These are phyloP conservation scores for Teratosphaeria gauchensis DNA, from an alignment of 2,329 filamentous ascomycete genomes.

Conservation along the genomic window DNA sequence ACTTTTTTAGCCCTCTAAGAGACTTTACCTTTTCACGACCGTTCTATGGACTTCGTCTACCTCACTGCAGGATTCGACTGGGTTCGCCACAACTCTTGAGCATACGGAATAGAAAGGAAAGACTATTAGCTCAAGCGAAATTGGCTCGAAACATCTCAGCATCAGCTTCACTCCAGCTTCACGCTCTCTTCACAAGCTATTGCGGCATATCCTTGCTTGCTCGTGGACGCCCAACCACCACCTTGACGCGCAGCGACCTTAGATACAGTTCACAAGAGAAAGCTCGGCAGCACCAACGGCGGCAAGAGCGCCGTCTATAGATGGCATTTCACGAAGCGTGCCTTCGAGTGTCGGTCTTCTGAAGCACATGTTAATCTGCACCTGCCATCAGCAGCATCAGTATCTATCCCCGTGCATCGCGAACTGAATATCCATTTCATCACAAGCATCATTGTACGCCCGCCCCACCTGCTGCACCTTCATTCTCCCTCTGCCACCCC, in stretches of 20 bases:
- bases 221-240: background rate
- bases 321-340: background rate
- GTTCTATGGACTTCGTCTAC: slow-evolving; percentile 9
- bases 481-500: background rate
- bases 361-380: background rate
- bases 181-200: background rate
- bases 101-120: background rate
- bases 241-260: background rate
- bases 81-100: slow-evolving; percentile 6
- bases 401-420: background rate
- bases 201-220: background rate
- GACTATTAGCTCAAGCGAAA: background rate
- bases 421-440: background rate
- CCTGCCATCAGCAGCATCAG: background rate
- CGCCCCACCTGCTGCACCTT: background rate
- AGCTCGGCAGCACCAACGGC: background rate
- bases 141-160: too few relatives aligned
- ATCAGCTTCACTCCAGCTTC: background rate
- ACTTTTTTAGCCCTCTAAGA: background rate
- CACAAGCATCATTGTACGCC: background rate
- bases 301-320: background rate
- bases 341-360: background rate
- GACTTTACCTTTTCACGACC: background rate
- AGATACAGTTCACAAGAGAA: background rate
- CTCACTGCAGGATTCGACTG: slow-evolving; percentile 3